Conservation (phyloP, 805 yeast genomes). For the Saturnispora quitensis region DNA sequence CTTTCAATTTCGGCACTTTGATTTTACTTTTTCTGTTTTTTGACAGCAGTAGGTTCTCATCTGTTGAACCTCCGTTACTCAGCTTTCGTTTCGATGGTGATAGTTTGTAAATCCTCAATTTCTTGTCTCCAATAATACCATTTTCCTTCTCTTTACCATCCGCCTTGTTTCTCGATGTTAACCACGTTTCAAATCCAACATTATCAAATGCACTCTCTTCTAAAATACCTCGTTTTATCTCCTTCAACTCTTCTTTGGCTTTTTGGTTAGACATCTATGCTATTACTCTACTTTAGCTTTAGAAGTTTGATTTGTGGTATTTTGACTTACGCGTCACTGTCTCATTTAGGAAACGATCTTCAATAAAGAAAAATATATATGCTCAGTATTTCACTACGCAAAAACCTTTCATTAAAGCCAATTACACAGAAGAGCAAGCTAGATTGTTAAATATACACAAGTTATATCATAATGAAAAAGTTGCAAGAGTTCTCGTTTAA, state of each 20-base stretch:
- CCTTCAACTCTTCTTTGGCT: neutral
- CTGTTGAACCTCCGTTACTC: neutral
- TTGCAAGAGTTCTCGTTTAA: neutral
- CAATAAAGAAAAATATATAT: neutral
- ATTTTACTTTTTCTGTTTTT: neutral
- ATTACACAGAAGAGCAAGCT: neutral
- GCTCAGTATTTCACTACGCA: neutral
- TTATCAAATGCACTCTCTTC: neutral
- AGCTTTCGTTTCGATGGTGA: neutral
- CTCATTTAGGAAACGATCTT: neutral
- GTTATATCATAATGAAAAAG: neutral
- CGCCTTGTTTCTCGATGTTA: neutral
- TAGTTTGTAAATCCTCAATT: neutral
- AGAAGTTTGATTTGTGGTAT: neutral
- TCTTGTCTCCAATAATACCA: neutral
- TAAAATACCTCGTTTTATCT: neutral
- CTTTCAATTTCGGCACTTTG: neutral
- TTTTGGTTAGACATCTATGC: neutral
- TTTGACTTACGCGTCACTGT: neutral
- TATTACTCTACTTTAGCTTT: neutral
- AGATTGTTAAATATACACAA: neutral
- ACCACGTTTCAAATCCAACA: slow-evolving; percentile 1
- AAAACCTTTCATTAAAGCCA: neutral
- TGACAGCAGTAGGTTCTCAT: neutral
- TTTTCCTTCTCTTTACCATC: neutral